Base-by-base conservation (phyloP, 805 yeast species). In the Millerozyma acaciae region DNA sequence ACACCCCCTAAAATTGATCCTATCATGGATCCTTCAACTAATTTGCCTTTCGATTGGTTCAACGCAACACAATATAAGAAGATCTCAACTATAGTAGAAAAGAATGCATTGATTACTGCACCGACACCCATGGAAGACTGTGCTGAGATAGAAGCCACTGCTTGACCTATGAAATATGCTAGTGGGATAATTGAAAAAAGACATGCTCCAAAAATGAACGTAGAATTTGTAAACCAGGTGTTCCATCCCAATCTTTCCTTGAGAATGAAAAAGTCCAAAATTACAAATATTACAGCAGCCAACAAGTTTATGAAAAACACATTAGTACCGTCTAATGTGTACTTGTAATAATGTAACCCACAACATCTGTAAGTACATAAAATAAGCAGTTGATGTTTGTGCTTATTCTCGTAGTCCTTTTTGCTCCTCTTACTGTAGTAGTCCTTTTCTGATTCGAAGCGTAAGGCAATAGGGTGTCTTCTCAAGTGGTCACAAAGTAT, bases 61-160 rank as follows among this genome's bases (percentile, higher is more conserved):
- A 93, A 65, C 0, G 98, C 97, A 14, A 90, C 95, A 58, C 95
- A 82, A 56, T 93, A 93, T 30, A 90, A 64, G 56, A 81, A 93
- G 6, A 93, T 84, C 55, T 93, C 98, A 5, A 93, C 97, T 31
- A 93, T 74, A 0, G 98, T 89, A 2, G 97, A 89, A 69, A 93
- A 93, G 51, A 93, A 90, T 1, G 98, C 98, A 57, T 93, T 93
- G 48, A 93, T 88, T 0, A 89, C 96, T 1, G 98, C 98, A 65
- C 97, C 97, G 39, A 93, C 79, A 18, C 97, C 97, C 98, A 93
- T 93, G 0, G 97, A 89, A 1, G 97, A 86, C 62, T 93, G 98
- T 0, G 98, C 97, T 5, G 96, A 84, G 38, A 93, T 93, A 2
- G 97, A 89, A 0, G 98, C 98, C n/a, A 93, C 98, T 5, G 97